A percentile compares a stretch with the other conserved stretches of the same genome.
Evolutionary conservation across 2,329 filamentous ascomycete genomes (phyloP).

Genomic region (Exophiala xenobiotica): DNA sequence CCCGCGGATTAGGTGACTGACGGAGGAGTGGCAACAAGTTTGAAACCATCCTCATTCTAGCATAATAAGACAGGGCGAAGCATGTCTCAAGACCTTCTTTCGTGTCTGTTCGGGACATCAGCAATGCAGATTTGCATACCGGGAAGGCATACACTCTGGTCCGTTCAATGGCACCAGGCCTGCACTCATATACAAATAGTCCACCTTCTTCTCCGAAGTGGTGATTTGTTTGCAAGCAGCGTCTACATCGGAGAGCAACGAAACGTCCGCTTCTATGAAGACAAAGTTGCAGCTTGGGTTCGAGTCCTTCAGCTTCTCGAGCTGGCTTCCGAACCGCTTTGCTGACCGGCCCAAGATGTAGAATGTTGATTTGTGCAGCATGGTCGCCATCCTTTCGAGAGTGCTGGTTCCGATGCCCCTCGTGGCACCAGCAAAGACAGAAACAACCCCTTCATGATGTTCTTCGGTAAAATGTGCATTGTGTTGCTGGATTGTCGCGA

Average conservation of each 20-base stretch:
- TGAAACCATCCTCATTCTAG: slow-evolving; percentile 57
- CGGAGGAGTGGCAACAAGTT: slow-evolving; percentile 53
- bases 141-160: background rate
- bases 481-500: background rate
- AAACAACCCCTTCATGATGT: background rate
- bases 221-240: background rate
- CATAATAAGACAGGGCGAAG: slow-evolving; percentile 55
- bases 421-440: background rate
- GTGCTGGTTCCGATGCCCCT: background rate
- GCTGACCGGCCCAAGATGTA: background rate
- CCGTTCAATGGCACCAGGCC: background rate
- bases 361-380: background rate
- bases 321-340: background rate
- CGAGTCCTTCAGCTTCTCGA: background rate
- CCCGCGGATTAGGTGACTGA: slow-evolving; percentile 36
- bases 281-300: background rate
- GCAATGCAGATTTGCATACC: background rate
- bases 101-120: background rate
- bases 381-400: background rate
- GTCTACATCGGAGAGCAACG: background rate
- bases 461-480: background rate
- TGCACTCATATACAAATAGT: slow-evolving; percentile 1
- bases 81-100: slow-evolving; percentile 56
- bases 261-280: background rate
- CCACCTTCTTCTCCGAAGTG: background rate